Evolutionary conservation across 2,329 filamentous ascomycete genomes (phyloP), one percentile per base, ranked within the genome.

Genomic region (Colletotrichum sp.): DNA sequence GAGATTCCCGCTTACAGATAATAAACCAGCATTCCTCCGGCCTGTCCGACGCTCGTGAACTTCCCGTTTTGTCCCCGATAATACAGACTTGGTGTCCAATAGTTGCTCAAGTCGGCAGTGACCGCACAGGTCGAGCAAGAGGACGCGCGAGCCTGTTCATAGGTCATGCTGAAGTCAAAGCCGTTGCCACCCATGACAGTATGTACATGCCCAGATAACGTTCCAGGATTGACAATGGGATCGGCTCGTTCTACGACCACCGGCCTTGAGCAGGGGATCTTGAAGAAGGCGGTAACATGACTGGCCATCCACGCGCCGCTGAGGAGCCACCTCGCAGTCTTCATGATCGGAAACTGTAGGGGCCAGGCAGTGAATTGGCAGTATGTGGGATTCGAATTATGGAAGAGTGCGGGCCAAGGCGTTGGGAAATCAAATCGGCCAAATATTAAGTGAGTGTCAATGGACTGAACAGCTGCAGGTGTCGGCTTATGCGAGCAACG

Each of bases 51-150:
- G 13, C 82, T 80, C 78, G 85, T 83, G 44, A 93, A 92, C 71
- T 86, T 89, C 15, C 92, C 92, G 80, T 92, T 89, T 59, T 88
- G 80, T 60, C 89, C 87, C 75, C 89, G 83, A 73, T 86, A 86
- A 78, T 84, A 85, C 2, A 94, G 84, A 77, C 87, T 87, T 0
- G 93, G 93, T 18, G 90, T 91, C 93, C 93, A 95, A 84, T 95
- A 95, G 80, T 91, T 93, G 71, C 90, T 93, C 73, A 90, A 85
- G 81, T 94, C 93, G 77, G 90, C 85, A 32, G 88, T 86, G 71
- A 93, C 92, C 39, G 88, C 87, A 82, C 93, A 94, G 6, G 93
- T 92, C 3, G 93, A 93, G 82, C 93, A 95, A 13, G 88, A 88
- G 3, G 91, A 89, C 28, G 82, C 82, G 72, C 87, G 85, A n/a